Evolutionary conservation across 1,284 basidiomycete species (phyloP).

Genomic region (Marasmius tenuissimus): DNA sequence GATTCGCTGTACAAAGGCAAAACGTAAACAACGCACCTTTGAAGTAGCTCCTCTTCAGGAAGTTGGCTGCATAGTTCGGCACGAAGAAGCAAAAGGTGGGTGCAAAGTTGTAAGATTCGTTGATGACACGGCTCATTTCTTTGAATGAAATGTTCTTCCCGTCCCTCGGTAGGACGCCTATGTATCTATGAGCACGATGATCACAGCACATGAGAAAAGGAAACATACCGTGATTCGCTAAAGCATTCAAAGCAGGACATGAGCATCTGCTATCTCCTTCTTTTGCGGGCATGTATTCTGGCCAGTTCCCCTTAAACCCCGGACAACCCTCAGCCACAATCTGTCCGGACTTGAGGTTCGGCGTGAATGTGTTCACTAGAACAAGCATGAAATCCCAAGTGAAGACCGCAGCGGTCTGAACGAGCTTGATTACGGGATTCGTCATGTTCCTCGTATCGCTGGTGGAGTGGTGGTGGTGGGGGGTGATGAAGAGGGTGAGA

Average conservation of each 20-base stretch:
- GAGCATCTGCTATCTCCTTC: slow-evolving; percentile 66
- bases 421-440: slow-evolving; percentile 23
- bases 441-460: slow-evolving; percentile 18
- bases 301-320: slow-evolving; percentile 70
- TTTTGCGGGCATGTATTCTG: slow-evolving; percentile 55
- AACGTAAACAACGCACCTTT: slow-evolving; percentile 31
- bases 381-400: slow-evolving; percentile 57
- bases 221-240: slow-evolving; percentile 71
- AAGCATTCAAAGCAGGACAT: slow-evolving; percentile 71
- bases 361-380: slow-evolving; percentile 54
- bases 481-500: slow-evolving; percentile 2
- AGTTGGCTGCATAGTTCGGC: slow-evolving; percentile 54
- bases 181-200: neutral
- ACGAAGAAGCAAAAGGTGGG: slow-evolving; percentile 66
- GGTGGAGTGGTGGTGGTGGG: slow-evolving; percentile 21
- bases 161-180: slow-evolving; percentile 68
- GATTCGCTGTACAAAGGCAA: neutral
- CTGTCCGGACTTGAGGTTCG: slow-evolving; percentile 45
- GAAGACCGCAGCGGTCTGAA: slow-evolving; percentile 36
- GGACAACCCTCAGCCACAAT: slow-evolving; percentile 58
- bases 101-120: slow-evolving; percentile 66
- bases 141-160: slow-evolving; percentile 68
- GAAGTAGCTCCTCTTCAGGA: slow-evolving; percentile 55
- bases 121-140: slow-evolving; percentile 48
- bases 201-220: neutral